Base-by-base conservation (phyloP, 805 yeast genomes). In the Saturnispora galanensis region DNA sequence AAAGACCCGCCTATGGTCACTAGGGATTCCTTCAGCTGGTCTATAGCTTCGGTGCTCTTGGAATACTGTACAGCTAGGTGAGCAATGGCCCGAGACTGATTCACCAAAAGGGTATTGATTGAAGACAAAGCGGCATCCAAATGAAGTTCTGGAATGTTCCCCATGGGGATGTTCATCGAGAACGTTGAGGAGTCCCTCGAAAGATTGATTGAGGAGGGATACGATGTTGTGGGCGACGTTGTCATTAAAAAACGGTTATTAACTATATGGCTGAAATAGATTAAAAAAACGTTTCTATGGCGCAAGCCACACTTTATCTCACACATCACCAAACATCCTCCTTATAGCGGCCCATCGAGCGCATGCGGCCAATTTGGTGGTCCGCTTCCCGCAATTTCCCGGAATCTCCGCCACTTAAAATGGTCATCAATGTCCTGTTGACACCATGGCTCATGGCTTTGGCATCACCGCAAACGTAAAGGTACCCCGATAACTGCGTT, bases 391-490 rank as follows among this genome's bases (percentile, higher is more conserved):
- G 64, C 26, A 21, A 21, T 21, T 21, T 21, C 26, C 26, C 26
- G 26, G 26, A 21, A 21, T 21, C 26, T 48, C 72, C 73, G 40
- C 70, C 62, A 30, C 77, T 64, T 32, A 90, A 58, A 45, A 89
- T 77, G 47, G 73, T 70, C 10, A 71, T 73, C 43, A 93, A 66
- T 0, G 85, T 71, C 42, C 70, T 64, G 52, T 80, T 84, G 7
- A 93, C 97, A 53, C 85, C 95, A 61, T 86, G 81, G 3, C 96
- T 94, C 96, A 89, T 87, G 45, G 74, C 77, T 13, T 80, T 73
- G 13, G 96, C 96, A 64, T 87, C 95, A 55, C 97, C 97, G 70
- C 97, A 93, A 17, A 93, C 94, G 60, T 88, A 93, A 49, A 90
- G 70, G 57, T 76, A 78, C 0, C 93, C 97, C 38, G 94, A 95